Percentiles rank a stretch among this genome's conserved stretches.
phyloP scores from a whole-genome alignment of 176 grass and related monocot species.

The Tillandsia leiboldiana region DNA sequence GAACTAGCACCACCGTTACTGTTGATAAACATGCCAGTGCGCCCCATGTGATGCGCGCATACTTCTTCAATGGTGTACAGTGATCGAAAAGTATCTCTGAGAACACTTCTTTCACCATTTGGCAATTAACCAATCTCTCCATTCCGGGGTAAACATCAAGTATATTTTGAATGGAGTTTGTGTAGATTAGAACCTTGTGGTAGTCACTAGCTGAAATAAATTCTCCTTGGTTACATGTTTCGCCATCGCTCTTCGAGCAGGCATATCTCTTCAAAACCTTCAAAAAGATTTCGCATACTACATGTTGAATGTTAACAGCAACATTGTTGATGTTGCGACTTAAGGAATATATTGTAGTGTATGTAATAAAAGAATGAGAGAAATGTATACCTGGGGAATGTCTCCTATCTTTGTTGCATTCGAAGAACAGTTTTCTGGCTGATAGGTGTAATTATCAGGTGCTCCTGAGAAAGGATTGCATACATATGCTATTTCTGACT shows the following conservation, averaged over 20 bases:
- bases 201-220: slow-evolving; percentile 62
- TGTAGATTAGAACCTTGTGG: slow-evolving; percentile 66
- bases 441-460: slow-evolving; percentile 47
- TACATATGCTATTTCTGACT: slow-evolving; percentile 57
- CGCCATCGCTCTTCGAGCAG: slow-evolving; percentile 45
- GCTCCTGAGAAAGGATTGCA: slow-evolving; percentile 85
- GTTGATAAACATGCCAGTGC: slow-evolving; percentile 34
- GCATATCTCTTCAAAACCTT: slow-evolving; percentile 67
- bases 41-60: slow-evolving; percentile 36
- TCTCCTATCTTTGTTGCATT: slow-evolving; percentile 72
- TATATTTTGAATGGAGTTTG: slow-evolving; percentile 75
- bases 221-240: slow-evolving; percentile 33
- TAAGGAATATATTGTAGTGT: not conserved
- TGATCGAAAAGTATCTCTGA: slow-evolving; percentile 48
- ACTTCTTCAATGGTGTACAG: slow-evolving; percentile 46
- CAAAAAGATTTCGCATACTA: not conserved
- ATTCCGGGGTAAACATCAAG: slow-evolving; percentile 70
- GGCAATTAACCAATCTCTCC: slow-evolving; percentile 62
- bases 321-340: too few species aligned
- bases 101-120: slow-evolving; percentile 59
- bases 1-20: slow-evolving; percentile 27
- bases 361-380: not conserved
- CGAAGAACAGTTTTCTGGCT: slow-evolving; percentile 58
- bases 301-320: not conserved
- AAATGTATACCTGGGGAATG: slow-evolving; percentile 53